Base-by-base conservation (phyloP, 306 rosid genomes). In the Prinsepia uniflora region DNA sequence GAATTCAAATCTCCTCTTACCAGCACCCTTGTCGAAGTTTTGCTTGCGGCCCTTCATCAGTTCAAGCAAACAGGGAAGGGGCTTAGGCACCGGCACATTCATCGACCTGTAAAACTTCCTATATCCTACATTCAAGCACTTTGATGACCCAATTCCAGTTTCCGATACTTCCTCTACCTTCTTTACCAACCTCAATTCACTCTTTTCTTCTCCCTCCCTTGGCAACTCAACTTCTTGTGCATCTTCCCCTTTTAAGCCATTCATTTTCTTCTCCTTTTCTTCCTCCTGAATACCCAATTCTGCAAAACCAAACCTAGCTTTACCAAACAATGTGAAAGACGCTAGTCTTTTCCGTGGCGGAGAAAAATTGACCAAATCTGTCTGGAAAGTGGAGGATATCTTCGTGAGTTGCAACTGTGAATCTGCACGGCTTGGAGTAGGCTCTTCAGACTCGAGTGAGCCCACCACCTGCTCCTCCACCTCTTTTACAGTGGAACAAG, bases 31-130 rank as follows among this genome's bases (percentile, higher is more conserved):
- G 36, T 30, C 1, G 36, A 1, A 30, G 36, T 1, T 30, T 30
- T 89, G 82, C 86, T 89, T 89, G 70, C 56, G 76, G 48, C 84
- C 57, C 40, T 86, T 92, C 86, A 81, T 66, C 17, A 86, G 90
- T 63, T 79, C 82, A 67, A 72, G 72, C 43, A 92, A 82, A 6
- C 94, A 84, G 57, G 96, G 94, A 81, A 89, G 96, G 46, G 93
- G 97, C 78, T 76, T 72, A 50, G 90, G 97, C 72, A 87, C 83
- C 63, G 94, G 80, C 62, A 89, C 84, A 74, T 86, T 87, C 89
- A 81, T 87, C 55, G 88, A 80, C 82, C 92, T 82, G 77, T 87
- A 87, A 76, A 84, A 56, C 84, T 81, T 87, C 75, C 84, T 76
- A 45, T 86, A 70, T 62, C 75, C 57, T 52, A 72, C 90, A 53